Evolutionary conservation across 164 flowering plant genomes (phyloP).

Genomic region (Tetrastigma voinierianum): DNA sequence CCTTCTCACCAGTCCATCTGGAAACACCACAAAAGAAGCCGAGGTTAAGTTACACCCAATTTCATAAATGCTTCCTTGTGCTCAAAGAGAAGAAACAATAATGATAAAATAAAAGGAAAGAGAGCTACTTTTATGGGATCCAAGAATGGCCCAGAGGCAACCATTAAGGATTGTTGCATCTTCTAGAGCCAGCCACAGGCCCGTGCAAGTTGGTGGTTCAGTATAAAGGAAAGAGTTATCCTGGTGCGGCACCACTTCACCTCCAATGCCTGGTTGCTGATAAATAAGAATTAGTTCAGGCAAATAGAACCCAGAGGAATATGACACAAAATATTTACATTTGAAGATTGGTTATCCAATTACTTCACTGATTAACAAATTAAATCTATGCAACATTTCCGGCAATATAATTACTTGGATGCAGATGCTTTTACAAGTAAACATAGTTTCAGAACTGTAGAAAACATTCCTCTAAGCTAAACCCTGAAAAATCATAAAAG

Average conservation of each 20-base stretch:
- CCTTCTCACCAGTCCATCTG: slow-evolving; percentile 95
- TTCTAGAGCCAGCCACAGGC: slow-evolving; percentile 93
- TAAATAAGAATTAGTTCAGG: slow-evolving; percentile 9
- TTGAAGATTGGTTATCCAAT: too few relatives aligned
- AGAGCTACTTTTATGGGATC: slow-evolving; percentile 78
- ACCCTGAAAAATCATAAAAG: too few relatives aligned
- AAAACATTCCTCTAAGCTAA: too few relatives aligned
- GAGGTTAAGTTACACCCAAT: neutral
- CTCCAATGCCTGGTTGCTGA: slow-evolving; percentile 99
- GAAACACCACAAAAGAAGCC: slow-evolving; percentile 8
- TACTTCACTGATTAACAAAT: too few relatives aligned
- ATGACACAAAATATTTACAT: too few relatives aligned
- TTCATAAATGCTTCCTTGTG: neutral
- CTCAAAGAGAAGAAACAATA: neutral
- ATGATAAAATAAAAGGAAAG: neutral
- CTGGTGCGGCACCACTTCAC: slow-evolving; percentile 97
- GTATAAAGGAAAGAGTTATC: slow-evolving; percentile 92
- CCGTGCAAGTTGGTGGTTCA: slow-evolving; percentile 85
- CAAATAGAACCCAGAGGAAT: too few relatives aligned
- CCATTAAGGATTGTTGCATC: slow-evolving; percentile 85
- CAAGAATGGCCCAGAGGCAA: slow-evolving; percentile 97
- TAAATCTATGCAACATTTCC: too few relatives aligned
- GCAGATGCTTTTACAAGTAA: too few relatives aligned
- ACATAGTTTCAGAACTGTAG: too few relatives aligned
- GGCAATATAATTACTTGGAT: too few relatives aligned